Percentiles rank a stretch among this genome's conserved stretches.
Conservation (phyloP, 805 yeast species). For the Yarrowia osloensis region DNA sequence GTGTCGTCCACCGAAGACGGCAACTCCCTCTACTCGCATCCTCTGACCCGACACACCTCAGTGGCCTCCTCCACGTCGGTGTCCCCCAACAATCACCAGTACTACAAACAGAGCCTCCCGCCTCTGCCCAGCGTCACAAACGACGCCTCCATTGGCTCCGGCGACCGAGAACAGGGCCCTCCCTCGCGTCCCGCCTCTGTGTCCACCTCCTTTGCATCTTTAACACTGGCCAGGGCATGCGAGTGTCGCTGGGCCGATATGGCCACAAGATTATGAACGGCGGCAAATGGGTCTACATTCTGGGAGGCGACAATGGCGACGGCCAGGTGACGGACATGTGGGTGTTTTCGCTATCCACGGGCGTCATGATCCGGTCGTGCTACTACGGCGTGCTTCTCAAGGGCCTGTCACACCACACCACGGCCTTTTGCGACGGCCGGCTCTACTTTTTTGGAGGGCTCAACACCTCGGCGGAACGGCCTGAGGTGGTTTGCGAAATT, state of each 20-base stretch:
- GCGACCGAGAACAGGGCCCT: background rate
- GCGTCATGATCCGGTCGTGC: constrained; percentile 34
- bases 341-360: constrained; percentile 32
- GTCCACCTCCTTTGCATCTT: constrained; percentile 7
- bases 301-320: constrained; percentile 38
- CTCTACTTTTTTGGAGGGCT: constrained; percentile 36
- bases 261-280: constrained; percentile 33
- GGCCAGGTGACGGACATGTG: constrained; percentile 32
- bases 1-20: constrained; percentile 1
- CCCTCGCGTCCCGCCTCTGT: background rate
- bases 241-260: constrained; percentile 31
- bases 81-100: constrained; percentile 16
- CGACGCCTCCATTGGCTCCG: background rate
- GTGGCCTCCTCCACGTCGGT: constrained; percentile 2
- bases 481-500: constrained; percentile 23
- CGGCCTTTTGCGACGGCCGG: constrained; percentile 35
- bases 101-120: constrained; percentile 13
- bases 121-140: background rate
- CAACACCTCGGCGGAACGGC: constrained; percentile 16
- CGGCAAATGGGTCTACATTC: constrained; percentile 33
- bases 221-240: constrained; percentile 18
- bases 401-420: constrained; percentile 36
- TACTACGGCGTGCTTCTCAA: constrained; percentile 34
- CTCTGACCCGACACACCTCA: background rate
- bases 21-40: constrained; percentile 19